Percentiles rank a stretch among this genome's conserved stretches.
These are phyloP conservation scores for Colletotrichum echinochloae DNA, from an alignment of 2,329 filamentous ascomycete species.

Conservation along the genomic window DNA sequence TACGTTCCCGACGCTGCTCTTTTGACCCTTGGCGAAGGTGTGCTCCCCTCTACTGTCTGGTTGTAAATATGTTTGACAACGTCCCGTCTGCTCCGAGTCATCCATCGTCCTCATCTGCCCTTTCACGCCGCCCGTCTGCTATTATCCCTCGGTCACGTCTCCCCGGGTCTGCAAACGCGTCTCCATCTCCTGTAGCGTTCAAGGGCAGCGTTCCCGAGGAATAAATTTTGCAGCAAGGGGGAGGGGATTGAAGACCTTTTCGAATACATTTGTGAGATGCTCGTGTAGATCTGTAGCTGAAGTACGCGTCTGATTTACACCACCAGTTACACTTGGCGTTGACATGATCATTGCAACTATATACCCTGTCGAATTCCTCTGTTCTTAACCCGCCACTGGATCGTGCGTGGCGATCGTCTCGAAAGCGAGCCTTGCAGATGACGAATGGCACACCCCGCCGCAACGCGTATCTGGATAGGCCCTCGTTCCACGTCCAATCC, in stretches of 20 bases:
- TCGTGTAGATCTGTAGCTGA: background rate
- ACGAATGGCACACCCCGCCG: background rate
- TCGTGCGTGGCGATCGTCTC: background rate
- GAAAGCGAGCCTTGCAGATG: background rate
- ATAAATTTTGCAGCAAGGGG: background rate
- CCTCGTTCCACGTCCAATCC: background rate
- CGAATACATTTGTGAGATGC: constrained; percentile 6
- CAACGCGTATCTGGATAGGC: background rate
- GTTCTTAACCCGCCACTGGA: background rate
- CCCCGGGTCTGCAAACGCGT: constrained; percentile 39
- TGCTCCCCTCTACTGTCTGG: background rate
- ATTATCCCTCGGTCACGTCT: constrained; percentile 42
- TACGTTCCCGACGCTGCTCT: background rate
- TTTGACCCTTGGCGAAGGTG: background rate
- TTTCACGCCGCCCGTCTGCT: constrained; percentile 41
- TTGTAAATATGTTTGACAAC: too few relatives aligned
- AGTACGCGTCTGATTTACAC: background rate
- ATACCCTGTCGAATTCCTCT: background rate
- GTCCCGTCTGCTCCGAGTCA: background rate
- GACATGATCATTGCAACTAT: background rate
- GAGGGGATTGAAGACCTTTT: constrained; percentile 24
- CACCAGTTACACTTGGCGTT: background rate
- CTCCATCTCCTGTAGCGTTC: constrained; percentile 23
- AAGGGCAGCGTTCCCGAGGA: background rate
- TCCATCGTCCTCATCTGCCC: background rate